phyloP scores from a whole-genome alignment of 2,329 filamentous ascomycete species.

The Helotiales sp. region DNA sequence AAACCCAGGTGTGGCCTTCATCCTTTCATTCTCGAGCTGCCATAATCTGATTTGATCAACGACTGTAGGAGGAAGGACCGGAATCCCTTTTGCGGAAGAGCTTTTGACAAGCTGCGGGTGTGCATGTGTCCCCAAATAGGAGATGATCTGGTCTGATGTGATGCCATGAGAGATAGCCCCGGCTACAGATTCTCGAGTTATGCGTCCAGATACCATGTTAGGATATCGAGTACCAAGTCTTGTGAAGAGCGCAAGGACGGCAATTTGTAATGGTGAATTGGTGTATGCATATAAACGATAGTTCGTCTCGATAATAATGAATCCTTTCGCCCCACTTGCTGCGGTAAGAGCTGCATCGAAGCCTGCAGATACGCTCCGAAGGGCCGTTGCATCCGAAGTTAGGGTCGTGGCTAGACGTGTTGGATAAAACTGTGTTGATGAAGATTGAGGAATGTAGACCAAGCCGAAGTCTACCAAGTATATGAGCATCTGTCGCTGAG shows the following conservation, averaged over 20 bases:
- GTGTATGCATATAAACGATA: constrained; percentile 98
- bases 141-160: constrained; percentile 92
- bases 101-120: constrained; percentile 84
- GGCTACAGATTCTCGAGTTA: constrained; percentile 86
- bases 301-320: constrained; percentile 96
- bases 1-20: constrained; percentile 81
- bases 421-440: constrained; percentile 72
- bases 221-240: constrained; percentile 88
- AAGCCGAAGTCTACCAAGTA: constrained; percentile 91
- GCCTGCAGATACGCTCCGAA: constrained; percentile 69
- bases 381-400: constrained; percentile 68
- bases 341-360: constrained; percentile 65
- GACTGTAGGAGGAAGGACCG: constrained; percentile 89
- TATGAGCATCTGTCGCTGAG: constrained; percentile 85
- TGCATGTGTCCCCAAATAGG: constrained; percentile 87
- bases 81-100: constrained; percentile 40
- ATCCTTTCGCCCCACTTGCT: constrained; percentile 60
- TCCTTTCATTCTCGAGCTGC: constrained; percentile 95
- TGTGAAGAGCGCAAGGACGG: constrained; percentile 86
- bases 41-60: constrained; percentile 96
- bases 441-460: constrained; percentile 68
- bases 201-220: constrained; percentile 88
- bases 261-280: constrained; percentile 88
- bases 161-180: constrained; percentile 88
- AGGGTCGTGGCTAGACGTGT: constrained; percentile 93